Evolutionary conservation across 345 rosid genomes (phyloP).

Genomic region (Mercurialis annua): DNA sequence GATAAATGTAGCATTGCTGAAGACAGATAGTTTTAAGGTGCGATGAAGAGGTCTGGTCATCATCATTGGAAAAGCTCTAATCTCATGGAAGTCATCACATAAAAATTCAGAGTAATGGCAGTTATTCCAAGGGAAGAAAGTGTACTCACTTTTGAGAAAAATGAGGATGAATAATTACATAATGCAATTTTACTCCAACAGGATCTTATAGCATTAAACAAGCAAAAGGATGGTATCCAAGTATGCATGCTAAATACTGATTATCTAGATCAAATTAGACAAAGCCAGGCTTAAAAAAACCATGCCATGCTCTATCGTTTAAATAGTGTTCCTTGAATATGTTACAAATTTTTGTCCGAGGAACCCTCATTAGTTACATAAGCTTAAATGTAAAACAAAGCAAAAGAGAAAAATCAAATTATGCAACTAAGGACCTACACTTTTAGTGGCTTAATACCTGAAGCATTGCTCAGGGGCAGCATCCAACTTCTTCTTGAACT

Average conservation of each 20-base stretch:
- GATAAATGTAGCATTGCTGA: too few relatives aligned
- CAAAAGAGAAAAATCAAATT: background rate
- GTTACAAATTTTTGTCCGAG: background rate
- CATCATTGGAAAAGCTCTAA: background rate
- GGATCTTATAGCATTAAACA: background rate
- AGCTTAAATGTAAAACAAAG: background rate
- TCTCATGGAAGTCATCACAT: background rate
- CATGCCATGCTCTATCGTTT: background rate
- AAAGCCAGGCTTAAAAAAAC: background rate
- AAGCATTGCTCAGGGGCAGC: slow-evolving; percentile 81
- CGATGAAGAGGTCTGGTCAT: background rate
- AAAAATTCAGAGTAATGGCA: too few relatives aligned
- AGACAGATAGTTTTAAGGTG: background rate
- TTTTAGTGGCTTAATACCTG: slow-evolving; percentile 44
- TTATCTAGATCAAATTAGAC: too few relatives aligned
- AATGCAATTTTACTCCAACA: background rate
- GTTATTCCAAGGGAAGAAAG: too few relatives aligned
- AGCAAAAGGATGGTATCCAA: too few relatives aligned
- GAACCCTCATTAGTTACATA: background rate
- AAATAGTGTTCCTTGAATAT: background rate
- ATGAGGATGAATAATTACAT: too few relatives aligned
- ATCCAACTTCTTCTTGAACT: slow-evolving; percentile 82
- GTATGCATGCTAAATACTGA: too few relatives aligned
- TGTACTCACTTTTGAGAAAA: too few relatives aligned
- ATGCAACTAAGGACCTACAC: background rate